Conservation (phyloP, 257 asterid species). For the Pogostemon cablin region DNA sequence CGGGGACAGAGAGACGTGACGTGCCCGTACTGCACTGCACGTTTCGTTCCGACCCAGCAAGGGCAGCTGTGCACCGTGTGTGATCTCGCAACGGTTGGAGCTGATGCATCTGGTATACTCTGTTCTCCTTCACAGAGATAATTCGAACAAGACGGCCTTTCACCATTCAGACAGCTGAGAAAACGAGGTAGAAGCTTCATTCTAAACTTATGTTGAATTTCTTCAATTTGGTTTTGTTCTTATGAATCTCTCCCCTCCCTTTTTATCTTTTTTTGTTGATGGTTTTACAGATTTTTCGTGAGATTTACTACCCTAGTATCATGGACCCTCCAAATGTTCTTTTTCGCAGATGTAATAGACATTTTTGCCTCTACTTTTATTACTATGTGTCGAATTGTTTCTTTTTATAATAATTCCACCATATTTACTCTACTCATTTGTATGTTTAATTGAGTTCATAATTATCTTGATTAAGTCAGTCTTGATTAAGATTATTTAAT, state of each 20-base stretch:
- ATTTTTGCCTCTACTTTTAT: not conserved
- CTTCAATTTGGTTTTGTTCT: conserved; percentile 32
- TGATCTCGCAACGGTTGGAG: conserved; percentile 70
- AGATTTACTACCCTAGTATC: conserved; percentile 33
- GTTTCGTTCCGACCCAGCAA: conserved; percentile 61
- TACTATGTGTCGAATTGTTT: no score
- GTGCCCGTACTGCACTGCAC: conserved; percentile 78
- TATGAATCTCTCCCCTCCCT: conserved; percentile 11
- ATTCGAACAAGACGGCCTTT: not conserved
- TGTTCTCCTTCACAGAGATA: conserved; percentile 76
- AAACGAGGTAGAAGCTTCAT: conserved; percentile 37
- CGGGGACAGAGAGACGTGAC: conserved; percentile 78
- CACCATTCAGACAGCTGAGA: not conserved
- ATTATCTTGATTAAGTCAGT: no score
- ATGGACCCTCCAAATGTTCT: conserved; percentile 3
- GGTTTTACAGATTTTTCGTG: conserved; percentile 24
- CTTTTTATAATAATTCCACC: no score
- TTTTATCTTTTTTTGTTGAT: not conserved
- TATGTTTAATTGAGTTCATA: no score
- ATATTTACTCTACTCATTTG: no score
- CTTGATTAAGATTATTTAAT: no score
- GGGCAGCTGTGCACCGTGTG: conserved; percentile 80
- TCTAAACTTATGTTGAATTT: conserved; percentile 19
- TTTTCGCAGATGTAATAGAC: conserved; percentile 43
- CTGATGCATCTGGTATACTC: conserved; percentile 87